phyloP scores from a whole-genome alignment of 768 basidiomycete species.

The Leucocoprinus sp. region DNA sequence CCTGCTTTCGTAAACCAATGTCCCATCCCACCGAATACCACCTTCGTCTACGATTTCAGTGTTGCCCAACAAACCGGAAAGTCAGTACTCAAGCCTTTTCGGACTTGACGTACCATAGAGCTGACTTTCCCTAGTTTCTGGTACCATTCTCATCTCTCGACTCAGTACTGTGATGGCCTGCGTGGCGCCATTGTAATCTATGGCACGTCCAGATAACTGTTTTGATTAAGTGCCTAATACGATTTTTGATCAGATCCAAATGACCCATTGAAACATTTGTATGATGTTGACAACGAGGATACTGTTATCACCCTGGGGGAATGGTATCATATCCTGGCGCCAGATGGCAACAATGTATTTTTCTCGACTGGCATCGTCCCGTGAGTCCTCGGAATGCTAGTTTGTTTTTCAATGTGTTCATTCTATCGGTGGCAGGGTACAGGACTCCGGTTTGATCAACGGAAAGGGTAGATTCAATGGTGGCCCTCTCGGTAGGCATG shows the following conservation, averaged over 20 bases:
- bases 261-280: constrained; percentile 22
- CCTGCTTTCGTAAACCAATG: constrained; percentile 16
- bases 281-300: constrained; percentile 24
- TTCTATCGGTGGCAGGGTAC: neutral
- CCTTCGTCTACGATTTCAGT: constrained; percentile 13
- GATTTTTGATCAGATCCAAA: constrained; percentile 18
- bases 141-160: constrained; percentile 18
- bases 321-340: constrained; percentile 9
- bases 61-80: constrained; percentile 9
- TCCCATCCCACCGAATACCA: constrained; percentile 15
- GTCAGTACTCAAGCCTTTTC: neutral
- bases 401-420: constrained; percentile 11
- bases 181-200: constrained; percentile 20
- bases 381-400: neutral
- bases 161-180: constrained; percentile 19
- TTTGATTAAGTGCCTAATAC: too few species aligned
- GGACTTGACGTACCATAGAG: neutral
- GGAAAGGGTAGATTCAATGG: constrained; percentile 12
- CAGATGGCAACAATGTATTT: neutral
- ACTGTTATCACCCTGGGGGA: constrained; percentile 23
- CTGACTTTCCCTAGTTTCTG: neutral
- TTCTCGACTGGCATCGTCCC: constrained; percentile 6
- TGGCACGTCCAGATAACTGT: constrained; percentile 21
- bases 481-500: constrained; percentile 10
- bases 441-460: constrained; percentile 12